A percentile compares a stretch with the other conserved stretches of the same genome.
Conservation (phyloP, 2,329 filamentous ascomycete species). For the Colletotrichum sp. region DNA sequence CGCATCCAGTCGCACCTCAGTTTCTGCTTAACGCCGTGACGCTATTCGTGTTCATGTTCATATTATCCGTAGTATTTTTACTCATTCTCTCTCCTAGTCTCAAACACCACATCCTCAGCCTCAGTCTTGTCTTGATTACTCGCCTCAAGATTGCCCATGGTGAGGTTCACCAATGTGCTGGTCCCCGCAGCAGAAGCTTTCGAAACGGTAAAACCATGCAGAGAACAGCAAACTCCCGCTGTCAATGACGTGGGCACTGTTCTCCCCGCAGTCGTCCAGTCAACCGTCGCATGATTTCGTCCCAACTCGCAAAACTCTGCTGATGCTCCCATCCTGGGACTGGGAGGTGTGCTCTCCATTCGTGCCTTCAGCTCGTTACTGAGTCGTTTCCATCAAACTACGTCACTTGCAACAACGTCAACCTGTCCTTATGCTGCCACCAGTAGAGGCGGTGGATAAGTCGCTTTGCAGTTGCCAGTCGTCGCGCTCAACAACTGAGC, state of each 20-base stretch:
- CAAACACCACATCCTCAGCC: background rate
- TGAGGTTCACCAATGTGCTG: background rate
- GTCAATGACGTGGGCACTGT: constrained; percentile 1
- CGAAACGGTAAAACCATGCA: constrained; percentile 1
- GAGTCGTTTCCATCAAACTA: background rate
- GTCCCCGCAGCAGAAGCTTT: background rate
- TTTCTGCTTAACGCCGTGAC: background rate
- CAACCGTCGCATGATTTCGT: constrained; percentile 14
- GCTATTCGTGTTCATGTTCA: background rate
- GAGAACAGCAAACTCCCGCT: constrained; percentile 19
- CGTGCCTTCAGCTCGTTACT: background rate
- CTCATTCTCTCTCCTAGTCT: background rate
- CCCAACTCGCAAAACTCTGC: constrained; percentile 12
- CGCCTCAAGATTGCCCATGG: background rate
- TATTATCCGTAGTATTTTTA: background rate
- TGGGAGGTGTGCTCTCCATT: background rate
- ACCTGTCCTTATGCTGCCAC: too few species aligned
- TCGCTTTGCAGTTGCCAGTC: background rate
- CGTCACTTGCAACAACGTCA: background rate
- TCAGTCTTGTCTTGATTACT: background rate
- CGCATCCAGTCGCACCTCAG: background rate
- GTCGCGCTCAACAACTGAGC: background rate
- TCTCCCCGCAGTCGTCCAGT: constrained; percentile 1
- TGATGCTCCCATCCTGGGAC: background rate
- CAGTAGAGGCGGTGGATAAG: background rate